A percentile compares a stretch with the other conserved stretches of the same genome.
These are phyloP conservation scores for Fagopyrum esculentum DNA, from an alignment of 148 eudicot genomes.

Conservation along the genomic window DNA sequence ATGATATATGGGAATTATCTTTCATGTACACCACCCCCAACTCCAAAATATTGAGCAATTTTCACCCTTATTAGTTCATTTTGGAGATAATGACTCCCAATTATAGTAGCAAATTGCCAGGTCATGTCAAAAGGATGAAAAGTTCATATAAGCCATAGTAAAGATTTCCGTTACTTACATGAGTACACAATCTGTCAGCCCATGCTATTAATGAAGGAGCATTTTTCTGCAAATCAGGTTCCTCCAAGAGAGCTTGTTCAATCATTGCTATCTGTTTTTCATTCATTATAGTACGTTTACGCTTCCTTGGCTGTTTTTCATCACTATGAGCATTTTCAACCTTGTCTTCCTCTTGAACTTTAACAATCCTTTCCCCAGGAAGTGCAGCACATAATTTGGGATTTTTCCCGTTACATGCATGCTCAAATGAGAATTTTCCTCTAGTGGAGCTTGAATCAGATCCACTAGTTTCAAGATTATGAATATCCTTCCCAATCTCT, in stretches of 20 bases:
- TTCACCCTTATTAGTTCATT: neutral
- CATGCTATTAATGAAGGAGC: slow-evolving; percentile 44
- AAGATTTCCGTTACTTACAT: slow-evolving; percentile 42
- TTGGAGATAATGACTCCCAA: neutral
- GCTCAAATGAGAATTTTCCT: slow-evolving; percentile 35
- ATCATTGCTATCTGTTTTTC: slow-evolving; percentile 54
- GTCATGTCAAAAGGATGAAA: neutral
- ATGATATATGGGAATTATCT: neutral
- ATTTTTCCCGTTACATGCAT: slow-evolving; percentile 29
- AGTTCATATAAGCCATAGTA: neutral
- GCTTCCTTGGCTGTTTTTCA: slow-evolving; percentile 59
- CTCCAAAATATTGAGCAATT: neutral
- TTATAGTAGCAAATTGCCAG: neutral
- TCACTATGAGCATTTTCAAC: slow-evolving; percentile 34
- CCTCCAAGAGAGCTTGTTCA: slow-evolving; percentile 62
- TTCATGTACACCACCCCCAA: neutral
- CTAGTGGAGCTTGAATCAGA: slow-evolving; percentile 68
- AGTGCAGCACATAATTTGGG: slow-evolving; percentile 26
- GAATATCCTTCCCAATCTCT: slow-evolving; percentile 34
- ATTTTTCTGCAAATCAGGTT: slow-evolving; percentile 86
- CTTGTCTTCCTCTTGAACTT: slow-evolving; percentile 40
- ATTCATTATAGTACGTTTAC: slow-evolving; percentile 83
- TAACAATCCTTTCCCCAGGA: slow-evolving; percentile 23
- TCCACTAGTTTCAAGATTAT: slow-evolving; percentile 57
- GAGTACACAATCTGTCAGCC: slow-evolving; percentile 65